Conservation (phyloP, 768 basidiomycete species). For the Lentinula sp. region DNA sequence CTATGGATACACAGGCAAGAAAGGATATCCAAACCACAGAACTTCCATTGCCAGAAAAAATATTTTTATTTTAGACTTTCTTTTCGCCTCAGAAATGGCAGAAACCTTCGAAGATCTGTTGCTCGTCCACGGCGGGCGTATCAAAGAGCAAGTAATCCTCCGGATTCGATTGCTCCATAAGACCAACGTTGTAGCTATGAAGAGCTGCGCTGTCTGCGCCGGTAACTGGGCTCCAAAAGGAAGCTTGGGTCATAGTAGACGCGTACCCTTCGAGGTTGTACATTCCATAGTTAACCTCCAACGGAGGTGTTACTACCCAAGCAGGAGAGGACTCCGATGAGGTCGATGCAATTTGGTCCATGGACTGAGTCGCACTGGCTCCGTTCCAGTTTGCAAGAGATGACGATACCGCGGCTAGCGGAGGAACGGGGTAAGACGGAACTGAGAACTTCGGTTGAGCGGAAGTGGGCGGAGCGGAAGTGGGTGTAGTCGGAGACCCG, state of each 20-base stretch:
- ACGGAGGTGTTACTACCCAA: neutral
- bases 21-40: too few relatives aligned
- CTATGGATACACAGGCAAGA: neutral
- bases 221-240: neutral
- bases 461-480: too few relatives aligned
- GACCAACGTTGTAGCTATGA: neutral
- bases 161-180: neutral
- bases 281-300: neutral
- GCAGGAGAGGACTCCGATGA: neutral
- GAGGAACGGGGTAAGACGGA: neutral
- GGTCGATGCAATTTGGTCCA: neutral
- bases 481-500: neutral
- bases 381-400: slow-evolving; percentile 2
- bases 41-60: too few relatives aligned
- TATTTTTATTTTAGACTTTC: too few relatives aligned
- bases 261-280: neutral
- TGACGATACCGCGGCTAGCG: neutral
- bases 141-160: neutral
- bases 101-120: slow-evolving; percentile 1
- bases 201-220: neutral
- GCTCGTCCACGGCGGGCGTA: neutral
- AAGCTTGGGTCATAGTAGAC: neutral
- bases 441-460: neutral
- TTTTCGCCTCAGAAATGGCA: neutral
- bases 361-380: too few relatives aligned